These are phyloP conservation scores for Senna tora DNA, from an alignment of 306 rosid species.

Conservation along the genomic window DNA sequence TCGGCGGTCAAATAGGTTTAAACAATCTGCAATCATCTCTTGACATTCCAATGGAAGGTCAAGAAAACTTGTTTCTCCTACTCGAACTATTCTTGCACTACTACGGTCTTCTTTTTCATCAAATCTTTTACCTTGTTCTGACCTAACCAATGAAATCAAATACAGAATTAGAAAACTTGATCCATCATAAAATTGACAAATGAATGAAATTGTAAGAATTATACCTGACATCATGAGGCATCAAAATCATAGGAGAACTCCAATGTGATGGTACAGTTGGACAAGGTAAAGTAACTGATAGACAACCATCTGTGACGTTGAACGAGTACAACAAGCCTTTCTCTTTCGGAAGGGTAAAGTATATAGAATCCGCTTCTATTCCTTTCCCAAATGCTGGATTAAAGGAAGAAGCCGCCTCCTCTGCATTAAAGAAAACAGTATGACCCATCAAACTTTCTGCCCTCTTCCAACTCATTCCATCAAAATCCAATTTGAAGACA, in stretches of 20 bases:
- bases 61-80: neutral
- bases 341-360: neutral
- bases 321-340: neutral
- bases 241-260: neutral
- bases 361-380: neutral
- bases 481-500: neutral
- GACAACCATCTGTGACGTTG: neutral
- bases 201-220: too few species aligned
- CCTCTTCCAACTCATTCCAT: neutral
- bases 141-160: too few species aligned
- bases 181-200: too few species aligned
- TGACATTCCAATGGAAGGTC: neutral
- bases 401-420: neutral
- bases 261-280: neutral
- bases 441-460: neutral
- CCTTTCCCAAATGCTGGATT: neutral
- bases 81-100: too few species aligned
- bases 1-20: neutral
- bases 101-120: neutral
- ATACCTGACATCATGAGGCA: neutral
- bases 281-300: neutral
- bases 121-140: neutral
- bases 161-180: too few species aligned
- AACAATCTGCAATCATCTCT: neutral
- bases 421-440: neutral